Evolutionary conservation across 345 rosid genomes (phyloP).

Genomic region (Salix suchowensis): DNA sequence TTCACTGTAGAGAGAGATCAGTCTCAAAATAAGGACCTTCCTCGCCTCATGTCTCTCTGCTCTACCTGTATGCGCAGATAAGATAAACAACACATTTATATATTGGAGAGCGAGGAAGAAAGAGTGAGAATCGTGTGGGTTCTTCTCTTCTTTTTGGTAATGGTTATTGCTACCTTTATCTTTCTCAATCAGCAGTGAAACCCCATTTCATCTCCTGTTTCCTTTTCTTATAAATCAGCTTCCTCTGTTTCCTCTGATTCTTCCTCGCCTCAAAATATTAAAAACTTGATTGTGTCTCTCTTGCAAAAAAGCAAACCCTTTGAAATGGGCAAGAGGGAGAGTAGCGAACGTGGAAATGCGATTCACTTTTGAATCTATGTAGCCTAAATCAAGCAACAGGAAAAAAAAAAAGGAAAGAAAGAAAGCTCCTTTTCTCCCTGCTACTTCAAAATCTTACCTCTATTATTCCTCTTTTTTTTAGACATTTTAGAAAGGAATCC

Average conservation of each 20-base stretch:
- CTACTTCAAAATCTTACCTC: not conserved
- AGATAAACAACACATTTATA: not conserved
- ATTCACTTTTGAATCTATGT: not conserved
- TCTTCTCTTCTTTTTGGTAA: conserved; percentile 15
- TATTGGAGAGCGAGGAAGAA: not conserved
- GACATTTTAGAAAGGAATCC: conserved; percentile 1
- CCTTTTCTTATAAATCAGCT: not conserved
- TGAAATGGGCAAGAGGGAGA: not conserved
- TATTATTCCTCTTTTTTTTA: not conserved
- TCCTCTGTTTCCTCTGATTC: conserved; percentile 1
- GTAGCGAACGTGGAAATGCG: not conserved
- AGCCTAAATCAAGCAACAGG: not conserved
- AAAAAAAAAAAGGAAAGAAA: not conserved
- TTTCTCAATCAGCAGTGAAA: not conserved
- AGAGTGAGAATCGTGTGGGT: conserved; percentile 24
- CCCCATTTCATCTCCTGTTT: not conserved
- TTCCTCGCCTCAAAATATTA: not conserved
- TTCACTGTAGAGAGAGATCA: not conserved
- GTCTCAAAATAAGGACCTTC: not conserved
- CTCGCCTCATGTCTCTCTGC: not conserved
- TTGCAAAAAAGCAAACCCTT: not conserved
- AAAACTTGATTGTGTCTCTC: not conserved
- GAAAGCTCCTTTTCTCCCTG: not conserved
- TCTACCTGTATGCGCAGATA: not conserved
- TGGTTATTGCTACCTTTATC: not conserved